Conservation (phyloP, 2,329 filamentous ascomycete species). For the Pseudogymnoascus sp. region DNA sequence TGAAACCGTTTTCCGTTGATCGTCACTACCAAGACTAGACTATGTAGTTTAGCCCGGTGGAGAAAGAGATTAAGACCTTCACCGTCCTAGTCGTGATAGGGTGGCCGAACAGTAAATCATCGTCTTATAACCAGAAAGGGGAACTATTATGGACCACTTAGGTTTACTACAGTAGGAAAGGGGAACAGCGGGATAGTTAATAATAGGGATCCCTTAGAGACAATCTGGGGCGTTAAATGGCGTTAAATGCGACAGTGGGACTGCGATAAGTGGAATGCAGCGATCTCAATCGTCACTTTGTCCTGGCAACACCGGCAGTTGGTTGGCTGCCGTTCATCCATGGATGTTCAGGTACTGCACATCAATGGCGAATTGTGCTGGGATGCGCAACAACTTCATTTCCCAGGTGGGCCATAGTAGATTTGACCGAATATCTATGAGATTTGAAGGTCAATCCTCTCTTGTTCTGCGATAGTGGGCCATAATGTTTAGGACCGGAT, state of each 20-base stretch:
- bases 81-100: not conserved
- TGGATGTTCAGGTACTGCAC: not conserved
- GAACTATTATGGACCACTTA: not conserved
- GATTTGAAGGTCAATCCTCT: conserved; percentile 2
- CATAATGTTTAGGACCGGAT: conserved; percentile 1
- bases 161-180: not conserved
- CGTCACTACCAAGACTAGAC: not conserved
- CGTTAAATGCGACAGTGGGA: not conserved
- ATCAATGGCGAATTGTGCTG: conserved; percentile 11
- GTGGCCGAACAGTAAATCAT: not conserved
- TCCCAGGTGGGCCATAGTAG: not conserved
- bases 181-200: not conserved
- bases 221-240: not conserved
- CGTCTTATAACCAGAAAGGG: not conserved
- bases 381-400: conserved; percentile 13
- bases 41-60: not conserved
- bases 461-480: not conserved
- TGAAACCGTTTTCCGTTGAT: conserved; percentile 2
- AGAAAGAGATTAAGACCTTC: conserved; percentile 7
- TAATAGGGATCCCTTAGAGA: not conserved
- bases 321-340: not conserved
- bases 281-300: not conserved
- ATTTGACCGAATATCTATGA: conserved; percentile 7
- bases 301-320: not conserved
- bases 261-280: not conserved